phyloP scores from a whole-genome alignment of 805 yeast genomes.

The Teunomyces cretensis region DNA sequence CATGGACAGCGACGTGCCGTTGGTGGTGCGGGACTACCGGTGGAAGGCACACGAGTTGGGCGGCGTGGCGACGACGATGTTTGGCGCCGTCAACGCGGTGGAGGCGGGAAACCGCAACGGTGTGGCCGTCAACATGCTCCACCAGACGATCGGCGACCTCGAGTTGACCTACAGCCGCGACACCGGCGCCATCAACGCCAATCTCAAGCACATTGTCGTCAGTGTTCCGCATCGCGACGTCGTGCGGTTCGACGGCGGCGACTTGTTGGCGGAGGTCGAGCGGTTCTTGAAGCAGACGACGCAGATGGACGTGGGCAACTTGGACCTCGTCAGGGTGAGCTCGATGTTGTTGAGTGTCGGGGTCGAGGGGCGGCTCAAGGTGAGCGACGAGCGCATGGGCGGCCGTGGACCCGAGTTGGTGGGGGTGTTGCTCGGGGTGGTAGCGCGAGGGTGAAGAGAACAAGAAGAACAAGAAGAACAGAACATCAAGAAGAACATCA shows the following conservation, averaged over 20 bases:
- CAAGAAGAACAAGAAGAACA: not conserved
- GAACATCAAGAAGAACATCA: too few relatives aligned
- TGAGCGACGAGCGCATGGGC: slow-evolving; percentile 7
- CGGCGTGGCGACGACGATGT: not conserved
- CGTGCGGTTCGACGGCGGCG: slow-evolving; percentile 2
- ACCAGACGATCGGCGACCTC: slow-evolving; percentile 9
- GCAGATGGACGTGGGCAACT: slow-evolving; percentile 19
- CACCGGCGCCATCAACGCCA: slow-evolving; percentile 10
- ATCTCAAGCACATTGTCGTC: slow-evolving; percentile 20
- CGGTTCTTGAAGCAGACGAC: slow-evolving; percentile 19
- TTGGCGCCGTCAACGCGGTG: not conserved
- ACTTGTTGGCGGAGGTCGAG: slow-evolving; percentile 17
- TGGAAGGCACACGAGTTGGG: slow-evolving; percentile 4
- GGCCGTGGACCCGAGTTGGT: not conserved
- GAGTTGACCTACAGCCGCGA: slow-evolving; percentile 10
- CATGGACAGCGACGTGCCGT: slow-evolving; percentile 7
- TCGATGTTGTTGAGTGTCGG: slow-evolving; percentile 18
- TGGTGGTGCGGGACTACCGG: slow-evolving; percentile 11
- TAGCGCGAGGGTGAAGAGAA: not conserved
- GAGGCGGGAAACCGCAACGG: not conserved
- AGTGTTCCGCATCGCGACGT: slow-evolving; percentile 22
- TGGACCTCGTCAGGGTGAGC: slow-evolving; percentile 18
- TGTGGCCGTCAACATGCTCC: not conserved
- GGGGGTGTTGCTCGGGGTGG: not conserved
- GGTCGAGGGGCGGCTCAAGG: slow-evolving; percentile 23